Conservation (phyloP, 805 yeast species). For the Isabelozyma gotoi region DNA sequence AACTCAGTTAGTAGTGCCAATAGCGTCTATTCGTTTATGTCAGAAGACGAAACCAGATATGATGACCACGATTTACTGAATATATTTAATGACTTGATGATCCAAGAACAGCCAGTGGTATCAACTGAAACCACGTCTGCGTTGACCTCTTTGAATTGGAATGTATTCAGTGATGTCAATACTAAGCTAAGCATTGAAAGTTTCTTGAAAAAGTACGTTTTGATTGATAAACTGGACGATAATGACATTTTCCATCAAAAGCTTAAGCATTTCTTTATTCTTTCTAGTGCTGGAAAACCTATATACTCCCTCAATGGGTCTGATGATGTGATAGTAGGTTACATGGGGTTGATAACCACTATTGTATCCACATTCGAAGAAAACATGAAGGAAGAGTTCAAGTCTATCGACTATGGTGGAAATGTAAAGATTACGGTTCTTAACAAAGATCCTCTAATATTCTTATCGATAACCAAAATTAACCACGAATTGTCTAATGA, state of each 20-base stretch:
- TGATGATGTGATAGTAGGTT: constrained; percentile 64
- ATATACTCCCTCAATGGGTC: constrained; percentile 76
- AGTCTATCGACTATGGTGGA: constrained; percentile 51
- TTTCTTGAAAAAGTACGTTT: constrained; percentile 15
- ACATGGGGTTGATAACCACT: constrained; percentile 80
- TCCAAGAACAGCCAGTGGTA: constrained; percentile 3
- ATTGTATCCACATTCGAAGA: constrained; percentile 68
- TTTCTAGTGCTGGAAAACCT: constrained; percentile 87
- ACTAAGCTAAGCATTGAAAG: constrained; percentile 4
- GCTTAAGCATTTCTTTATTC: constrained; percentile 71
- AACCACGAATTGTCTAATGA: constrained; percentile 47
- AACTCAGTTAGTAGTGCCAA: neutral
- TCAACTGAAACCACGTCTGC: constrained; percentile 1
- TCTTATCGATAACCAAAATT: constrained; percentile 65
- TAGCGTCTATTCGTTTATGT: constrained; percentile 1
- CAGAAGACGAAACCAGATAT: constrained; percentile 4
- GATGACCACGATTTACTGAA: constrained; percentile 24
- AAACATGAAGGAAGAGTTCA: constrained; percentile 36
- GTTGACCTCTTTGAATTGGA: constrained; percentile 10
- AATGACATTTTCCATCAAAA: constrained; percentile 23
- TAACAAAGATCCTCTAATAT: constrained; percentile 65
- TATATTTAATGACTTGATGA: constrained; percentile 20
- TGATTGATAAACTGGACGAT: constrained; percentile 12
- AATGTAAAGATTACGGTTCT: constrained; percentile 55
- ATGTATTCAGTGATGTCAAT: constrained; percentile 10